Conservation (phyloP, 768 basidiomycete species). For the Boletus huronensis region DNA sequence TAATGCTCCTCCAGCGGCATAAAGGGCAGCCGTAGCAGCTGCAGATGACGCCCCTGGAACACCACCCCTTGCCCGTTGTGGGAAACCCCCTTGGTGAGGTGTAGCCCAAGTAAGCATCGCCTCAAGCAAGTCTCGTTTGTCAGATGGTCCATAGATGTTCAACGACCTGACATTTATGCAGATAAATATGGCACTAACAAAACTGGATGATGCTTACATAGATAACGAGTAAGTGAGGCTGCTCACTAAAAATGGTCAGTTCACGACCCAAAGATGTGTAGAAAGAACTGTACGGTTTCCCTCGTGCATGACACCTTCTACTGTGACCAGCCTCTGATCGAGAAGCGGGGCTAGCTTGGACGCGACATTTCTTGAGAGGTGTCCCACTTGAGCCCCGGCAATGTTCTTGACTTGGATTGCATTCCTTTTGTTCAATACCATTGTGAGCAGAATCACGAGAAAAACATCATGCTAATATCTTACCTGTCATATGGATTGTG, state of each 20-base stretch:
- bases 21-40: background rate
- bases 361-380: conserved; percentile 62
- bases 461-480: background rate
- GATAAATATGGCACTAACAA: background rate
- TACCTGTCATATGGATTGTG: conserved; percentile 66
- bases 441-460: background rate
- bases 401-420: conserved; percentile 84
- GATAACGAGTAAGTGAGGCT: conserved; percentile 52
- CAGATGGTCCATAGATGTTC: conserved; percentile 66
- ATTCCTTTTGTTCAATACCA: conserved; percentile 43
- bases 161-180: conserved; percentile 45
- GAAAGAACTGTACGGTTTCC: conserved; percentile 54
- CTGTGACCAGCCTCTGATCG: conserved; percentile 56
- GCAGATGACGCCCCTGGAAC: conserved; percentile 22
- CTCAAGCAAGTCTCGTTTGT: conserved; percentile 58
- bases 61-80: conserved; percentile 10
- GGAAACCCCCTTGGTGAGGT: conserved; percentile 60
- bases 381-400: conserved; percentile 70
- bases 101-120: conserved; percentile 73
- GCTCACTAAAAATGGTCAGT: conserved; percentile 32
- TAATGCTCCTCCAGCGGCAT: conserved; percentile 15
- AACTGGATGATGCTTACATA: conserved; percentile 44
- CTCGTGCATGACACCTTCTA: conserved; percentile 66
- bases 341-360: conserved; percentile 65
- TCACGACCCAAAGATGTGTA: background rate